These are phyloP conservation scores for Hyaloperonospora arabidopsidis DNA, from an alignment of 352 stramenopile genomes.

Conservation along the genomic window DNA sequence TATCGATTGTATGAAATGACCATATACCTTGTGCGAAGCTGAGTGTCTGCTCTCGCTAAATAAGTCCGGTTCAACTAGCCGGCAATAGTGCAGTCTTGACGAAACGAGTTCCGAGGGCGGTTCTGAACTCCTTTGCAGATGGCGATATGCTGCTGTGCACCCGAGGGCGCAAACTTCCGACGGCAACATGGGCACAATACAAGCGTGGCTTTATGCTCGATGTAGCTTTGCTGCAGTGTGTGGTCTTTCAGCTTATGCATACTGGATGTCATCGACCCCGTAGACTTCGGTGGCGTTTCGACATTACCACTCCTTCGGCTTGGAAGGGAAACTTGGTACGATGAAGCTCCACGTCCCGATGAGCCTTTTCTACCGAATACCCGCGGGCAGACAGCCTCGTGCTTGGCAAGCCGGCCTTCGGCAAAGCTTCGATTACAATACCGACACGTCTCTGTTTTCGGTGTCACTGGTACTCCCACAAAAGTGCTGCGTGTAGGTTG, in stretches of 20 bases:
- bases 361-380: conserved; percentile 71
- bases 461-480: conserved; percentile 3
- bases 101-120: conserved; percentile 60
- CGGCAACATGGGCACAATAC: conserved; percentile 75
- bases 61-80: conserved; percentile 23
- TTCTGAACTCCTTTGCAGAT: conserved; percentile 83
- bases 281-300: conserved; percentile 14
- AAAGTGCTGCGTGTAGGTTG: conserved; percentile 9
- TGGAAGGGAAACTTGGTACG: conserved; percentile 6
- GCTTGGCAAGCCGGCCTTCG: conserved; percentile 68
- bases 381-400: conserved; percentile 70
- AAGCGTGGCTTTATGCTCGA: conserved; percentile 70
- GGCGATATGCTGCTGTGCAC: conserved; percentile 76
- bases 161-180: conserved; percentile 74
- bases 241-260: conserved; percentile 41
- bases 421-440: conserved; percentile 77
- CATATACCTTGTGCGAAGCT: no score
- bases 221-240: conserved; percentile 61
- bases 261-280: conserved; percentile 12
- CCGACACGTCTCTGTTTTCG: conserved; percentile 56
- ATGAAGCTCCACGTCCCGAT: conserved; percentile 51
- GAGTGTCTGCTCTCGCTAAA: no score
- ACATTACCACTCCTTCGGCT: conserved; percentile 10
- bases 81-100: conserved; percentile 61
- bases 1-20: no score